Evolutionary conservation across 495 filamentous ascomycete genomes (phyloP).

Genomic region (Penicillium desertorum): DNA sequence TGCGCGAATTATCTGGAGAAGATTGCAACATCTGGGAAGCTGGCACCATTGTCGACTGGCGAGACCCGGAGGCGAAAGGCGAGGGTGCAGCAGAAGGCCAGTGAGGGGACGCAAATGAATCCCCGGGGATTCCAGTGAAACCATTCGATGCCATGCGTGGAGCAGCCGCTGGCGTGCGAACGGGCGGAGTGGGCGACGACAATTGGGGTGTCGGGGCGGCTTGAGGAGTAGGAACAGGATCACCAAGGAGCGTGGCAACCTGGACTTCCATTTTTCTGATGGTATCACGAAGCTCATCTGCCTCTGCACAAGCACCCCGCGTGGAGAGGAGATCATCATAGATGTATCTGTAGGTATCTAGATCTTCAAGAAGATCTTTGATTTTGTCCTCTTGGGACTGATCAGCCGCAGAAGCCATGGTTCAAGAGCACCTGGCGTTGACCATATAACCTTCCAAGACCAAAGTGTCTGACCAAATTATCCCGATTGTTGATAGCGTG

Average conservation of each 20-base stretch:
- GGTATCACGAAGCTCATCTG: slow-evolving; percentile 7
- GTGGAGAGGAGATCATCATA: slow-evolving; percentile 32
- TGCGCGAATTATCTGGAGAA: slow-evolving; percentile 17
- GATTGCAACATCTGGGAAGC: background rate
- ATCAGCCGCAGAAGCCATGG: slow-evolving; percentile 14
- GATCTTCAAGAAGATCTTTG: slow-evolving; percentile 33
- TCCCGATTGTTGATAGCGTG: background rate
- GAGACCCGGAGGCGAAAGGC: slow-evolving; percentile 13
- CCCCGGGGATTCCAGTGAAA: background rate
- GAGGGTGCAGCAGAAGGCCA: slow-evolving; percentile 26
- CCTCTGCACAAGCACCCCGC: slow-evolving; percentile 16
- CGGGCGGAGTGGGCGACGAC: background rate
- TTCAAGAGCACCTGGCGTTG: background rate
- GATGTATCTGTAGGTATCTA: slow-evolving; percentile 37
- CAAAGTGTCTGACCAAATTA: background rate
- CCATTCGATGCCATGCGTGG: background rate
- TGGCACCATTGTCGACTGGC: background rate
- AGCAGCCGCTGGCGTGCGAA: background rate
- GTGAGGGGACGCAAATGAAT: slow-evolving; percentile 7
- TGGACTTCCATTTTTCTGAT: slow-evolving; percentile 14
- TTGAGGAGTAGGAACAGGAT: background rate
- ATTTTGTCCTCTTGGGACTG: slow-evolving; percentile 19
- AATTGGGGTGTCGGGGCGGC: slow-evolving; percentile 1
- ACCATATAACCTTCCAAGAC: background rate
- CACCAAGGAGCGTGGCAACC: slow-evolving; percentile 17